A percentile compares a stretch with the other conserved stretches of the same genome.
Evolutionary conservation across 805 yeast species (phyloP).

Genomic region (Ogataea henricii): DNA sequence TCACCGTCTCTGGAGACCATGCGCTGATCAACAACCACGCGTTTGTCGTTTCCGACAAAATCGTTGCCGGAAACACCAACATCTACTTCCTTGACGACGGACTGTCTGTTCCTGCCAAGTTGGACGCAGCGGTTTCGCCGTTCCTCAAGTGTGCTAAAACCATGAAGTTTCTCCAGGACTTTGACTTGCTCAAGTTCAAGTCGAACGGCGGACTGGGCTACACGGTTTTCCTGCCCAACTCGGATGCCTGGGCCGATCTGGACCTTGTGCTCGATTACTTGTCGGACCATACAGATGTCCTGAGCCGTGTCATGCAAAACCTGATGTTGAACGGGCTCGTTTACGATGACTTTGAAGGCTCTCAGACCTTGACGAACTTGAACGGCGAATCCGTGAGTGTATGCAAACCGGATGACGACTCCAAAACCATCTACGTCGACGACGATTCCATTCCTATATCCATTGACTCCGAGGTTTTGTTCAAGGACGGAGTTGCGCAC

Average conservation of each 20-base stretch:
- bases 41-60: conserved; percentile 45
- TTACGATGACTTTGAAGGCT: conserved; percentile 60
- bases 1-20: conserved; percentile 35
- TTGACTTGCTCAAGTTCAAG: conserved; percentile 50
- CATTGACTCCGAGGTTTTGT: conserved; percentile 64
- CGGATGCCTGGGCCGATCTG: conserved; percentile 66
- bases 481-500: conserved; percentile 84
- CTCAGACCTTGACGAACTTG: conserved; percentile 21
- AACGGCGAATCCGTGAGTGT: conserved; percentile 15
- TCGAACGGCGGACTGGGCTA: conserved; percentile 60
- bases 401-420: conserved; percentile 8
- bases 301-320: conserved; percentile 56
- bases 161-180: conserved; percentile 53
- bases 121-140: conserved; percentile 67
- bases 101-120: conserved; percentile 60
- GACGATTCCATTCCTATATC: conserved; percentile 37
- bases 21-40: conserved; percentile 57
- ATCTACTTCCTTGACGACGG: conserved; percentile 67
- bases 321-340: conserved; percentile 62
- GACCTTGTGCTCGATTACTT: conserved; percentile 64
- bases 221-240: conserved; percentile 77
- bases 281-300: conserved; percentile 48
- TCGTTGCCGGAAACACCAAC: conserved; percentile 60
- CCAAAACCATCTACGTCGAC: conserved; percentile 12
- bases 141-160: conserved; percentile 66